Percentiles rank a stretch among this genome's conserved stretches.
These are phyloP conservation scores for Venturia aucupariae DNA, from an alignment of 2,329 filamentous ascomycete species.

Conservation along the genomic window DNA sequence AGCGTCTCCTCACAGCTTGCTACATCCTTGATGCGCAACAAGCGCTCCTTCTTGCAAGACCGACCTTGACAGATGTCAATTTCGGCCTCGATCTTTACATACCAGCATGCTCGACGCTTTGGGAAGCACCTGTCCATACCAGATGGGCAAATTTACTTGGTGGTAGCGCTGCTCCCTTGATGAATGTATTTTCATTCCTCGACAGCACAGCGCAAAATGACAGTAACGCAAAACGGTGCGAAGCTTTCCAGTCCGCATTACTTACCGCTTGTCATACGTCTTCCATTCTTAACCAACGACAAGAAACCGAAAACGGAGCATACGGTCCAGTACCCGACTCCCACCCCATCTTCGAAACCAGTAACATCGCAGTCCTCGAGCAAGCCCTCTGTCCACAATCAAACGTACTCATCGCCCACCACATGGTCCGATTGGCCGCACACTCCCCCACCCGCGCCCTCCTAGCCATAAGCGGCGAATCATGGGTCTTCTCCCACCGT, in stretches of 20 bases:
- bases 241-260: conserved; percentile 29
- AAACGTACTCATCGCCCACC: conserved; percentile 21
- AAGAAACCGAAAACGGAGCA: conserved; percentile 19
- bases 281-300: not conserved
- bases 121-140: conserved; percentile 26
- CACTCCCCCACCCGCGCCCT: conserved; percentile 32
- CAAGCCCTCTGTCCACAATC: conserved; percentile 19
- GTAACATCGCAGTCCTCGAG: conserved; percentile 23
- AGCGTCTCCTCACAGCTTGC: conserved; percentile 33
- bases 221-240: conserved; percentile 13
- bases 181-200: not conserved
- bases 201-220: conserved; percentile 10
- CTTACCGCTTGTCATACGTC: conserved; percentile 27
- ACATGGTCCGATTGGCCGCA: conserved; percentile 30
- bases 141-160: conserved; percentile 4
- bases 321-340: conserved; percentile 17
- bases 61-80: conserved; percentile 12
- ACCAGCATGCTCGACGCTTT: conserved; percentile 26
- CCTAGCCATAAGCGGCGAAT: conserved; percentile 35
- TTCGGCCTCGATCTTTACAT: conserved; percentile 29
- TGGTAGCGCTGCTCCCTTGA: not conserved
- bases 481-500: conserved; percentile 34
- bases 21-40: conserved; percentile 35
- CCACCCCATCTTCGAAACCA: conserved; percentile 16
- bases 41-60: conserved; percentile 23